phyloP scores from a whole-genome alignment of 2,329 filamentous ascomycete genomes.

The Fusarium sp. region DNA sequence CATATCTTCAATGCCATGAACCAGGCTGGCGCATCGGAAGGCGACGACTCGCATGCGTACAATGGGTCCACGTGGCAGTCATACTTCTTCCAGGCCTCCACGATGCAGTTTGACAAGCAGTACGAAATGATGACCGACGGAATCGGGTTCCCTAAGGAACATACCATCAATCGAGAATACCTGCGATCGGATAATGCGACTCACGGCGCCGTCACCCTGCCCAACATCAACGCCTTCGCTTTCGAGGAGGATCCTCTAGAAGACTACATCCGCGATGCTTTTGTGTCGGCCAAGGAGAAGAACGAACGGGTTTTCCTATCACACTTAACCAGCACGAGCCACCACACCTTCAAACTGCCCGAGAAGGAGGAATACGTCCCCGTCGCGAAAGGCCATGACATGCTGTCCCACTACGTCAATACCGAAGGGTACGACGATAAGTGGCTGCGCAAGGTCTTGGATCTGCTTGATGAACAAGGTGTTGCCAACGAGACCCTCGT shows the following conservation, averaged over 20 bases:
- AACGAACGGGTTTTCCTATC: constrained; percentile 51
- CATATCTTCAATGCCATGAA: constrained; percentile 54
- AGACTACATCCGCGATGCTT: constrained; percentile 51
- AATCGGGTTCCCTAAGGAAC: constrained; percentile 48
- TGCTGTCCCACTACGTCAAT: constrained; percentile 51
- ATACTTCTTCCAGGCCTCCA: constrained; percentile 50
- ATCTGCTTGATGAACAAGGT: constrained; percentile 49
- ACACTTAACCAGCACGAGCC: constrained; percentile 46
- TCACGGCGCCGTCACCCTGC: constrained; percentile 46
- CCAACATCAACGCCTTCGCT: constrained; percentile 53
- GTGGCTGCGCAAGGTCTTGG: constrained; percentile 49
- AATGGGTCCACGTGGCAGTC: constrained; percentile 48
- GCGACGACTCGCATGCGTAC: constrained; percentile 11
- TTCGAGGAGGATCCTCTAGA: constrained; percentile 49
- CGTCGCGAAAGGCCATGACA: constrained; percentile 43
- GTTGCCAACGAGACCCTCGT: constrained; percentile 51
- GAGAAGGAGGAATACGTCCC: constrained; percentile 45
- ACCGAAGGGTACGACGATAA: constrained; percentile 49
- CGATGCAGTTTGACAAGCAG: constrained; percentile 51
- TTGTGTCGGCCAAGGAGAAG: constrained; percentile 47
- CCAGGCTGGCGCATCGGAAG: constrained; percentile 20
- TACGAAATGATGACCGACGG: constrained; percentile 44
- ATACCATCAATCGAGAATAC: constrained; percentile 48
- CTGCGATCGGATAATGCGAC: constrained; percentile 47
- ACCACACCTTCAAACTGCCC: constrained; percentile 51